A percentile compares a stretch with the other conserved stretches of the same genome.
Evolutionary conservation across 257 asterid species (phyloP).

Genomic region (Cinchona pubescens): DNA sequence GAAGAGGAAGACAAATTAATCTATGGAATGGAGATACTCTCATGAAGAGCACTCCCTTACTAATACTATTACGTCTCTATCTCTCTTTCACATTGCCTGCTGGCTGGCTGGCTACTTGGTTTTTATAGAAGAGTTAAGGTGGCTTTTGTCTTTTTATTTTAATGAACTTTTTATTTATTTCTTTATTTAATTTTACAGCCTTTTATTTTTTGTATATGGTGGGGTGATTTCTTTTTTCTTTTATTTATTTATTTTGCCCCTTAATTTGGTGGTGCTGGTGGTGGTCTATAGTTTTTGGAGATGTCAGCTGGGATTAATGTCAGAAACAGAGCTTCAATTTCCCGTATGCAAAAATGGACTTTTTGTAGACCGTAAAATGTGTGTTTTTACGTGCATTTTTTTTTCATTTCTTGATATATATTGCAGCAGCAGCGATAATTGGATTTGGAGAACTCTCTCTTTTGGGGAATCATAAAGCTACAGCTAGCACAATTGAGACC

Average conservation of each 20-base stretch:
- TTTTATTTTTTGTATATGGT: constrained; percentile 2
- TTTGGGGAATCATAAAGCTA: constrained; percentile 5
- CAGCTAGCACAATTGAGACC: background rate
- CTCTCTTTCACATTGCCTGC: background rate
- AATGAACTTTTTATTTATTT: constrained; percentile 4
- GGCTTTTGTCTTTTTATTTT: constrained; percentile 11
- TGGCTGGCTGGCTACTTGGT: background rate
- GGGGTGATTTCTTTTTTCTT: background rate
- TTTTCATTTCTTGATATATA: constrained; percentile 11
- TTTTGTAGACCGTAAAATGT: background rate
- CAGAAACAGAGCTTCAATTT: constrained; percentile 45
- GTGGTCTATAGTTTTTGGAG: constrained; percentile 17
- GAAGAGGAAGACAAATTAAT: background rate
- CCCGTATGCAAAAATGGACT: constrained; percentile 39
- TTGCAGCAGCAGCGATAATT: background rate
- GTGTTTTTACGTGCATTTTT: constrained; percentile 5
- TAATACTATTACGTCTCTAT: background rate
- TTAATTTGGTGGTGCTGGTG: background rate
- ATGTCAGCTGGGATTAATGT: constrained; percentile 26
- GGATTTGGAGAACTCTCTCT: background rate
- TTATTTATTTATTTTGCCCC: background rate
- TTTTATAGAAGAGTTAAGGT: constrained; percentile 28
- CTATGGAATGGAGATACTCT: constrained; percentile 31
- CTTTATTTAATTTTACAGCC: constrained; percentile 25
- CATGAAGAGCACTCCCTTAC: constrained; percentile 30